A percentile compares a stretch with the other conserved stretches of the same genome.
Conservation (phyloP, 148 eudicot genomes). For the Amaranthus palmeri region DNA sequence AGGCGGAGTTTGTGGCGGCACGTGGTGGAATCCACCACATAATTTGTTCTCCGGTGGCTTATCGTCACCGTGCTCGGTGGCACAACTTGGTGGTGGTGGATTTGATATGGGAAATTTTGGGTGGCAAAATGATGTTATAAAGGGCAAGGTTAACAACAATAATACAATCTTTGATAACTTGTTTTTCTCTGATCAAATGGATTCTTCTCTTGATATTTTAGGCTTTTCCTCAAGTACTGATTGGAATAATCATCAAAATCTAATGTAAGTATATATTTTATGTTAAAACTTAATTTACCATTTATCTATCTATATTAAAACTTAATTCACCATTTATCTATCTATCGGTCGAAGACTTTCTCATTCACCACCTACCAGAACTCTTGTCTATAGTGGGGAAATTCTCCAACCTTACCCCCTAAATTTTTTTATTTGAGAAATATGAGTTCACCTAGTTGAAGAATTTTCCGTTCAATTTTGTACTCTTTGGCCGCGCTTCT, state of each 20-base stretch:
- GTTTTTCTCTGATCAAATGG: slow-evolving; percentile 30
- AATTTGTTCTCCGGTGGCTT: slow-evolving; percentile 36
- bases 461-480: not conserved
- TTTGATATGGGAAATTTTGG: slow-evolving; percentile 38
- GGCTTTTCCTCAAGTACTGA: slow-evolving; percentile 40
- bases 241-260: slow-evolving; percentile 47
- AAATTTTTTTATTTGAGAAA: no score
- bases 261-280: slow-evolving; percentile 38
- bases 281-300: not conserved
- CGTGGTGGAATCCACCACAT: slow-evolving; percentile 52
- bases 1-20: slow-evolving; percentile 55
- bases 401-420: no score
- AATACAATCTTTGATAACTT: slow-evolving; percentile 25
- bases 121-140: slow-evolving; percentile 35
- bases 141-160: slow-evolving; percentile 19
- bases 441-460: no score
- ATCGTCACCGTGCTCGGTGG: slow-evolving; percentile 38
- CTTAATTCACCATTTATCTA: slow-evolving; percentile 12
- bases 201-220: slow-evolving; percentile 39
- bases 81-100: slow-evolving; percentile 23
- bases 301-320: not conserved
- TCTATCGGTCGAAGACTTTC: slow-evolving; percentile 9
- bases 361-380: not conserved
- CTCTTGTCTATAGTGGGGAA: no score
- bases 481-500: not conserved